phyloP scores from a whole-genome alignment of 1,284 basidiomycete genomes.

The Leccinum laetum region DNA sequence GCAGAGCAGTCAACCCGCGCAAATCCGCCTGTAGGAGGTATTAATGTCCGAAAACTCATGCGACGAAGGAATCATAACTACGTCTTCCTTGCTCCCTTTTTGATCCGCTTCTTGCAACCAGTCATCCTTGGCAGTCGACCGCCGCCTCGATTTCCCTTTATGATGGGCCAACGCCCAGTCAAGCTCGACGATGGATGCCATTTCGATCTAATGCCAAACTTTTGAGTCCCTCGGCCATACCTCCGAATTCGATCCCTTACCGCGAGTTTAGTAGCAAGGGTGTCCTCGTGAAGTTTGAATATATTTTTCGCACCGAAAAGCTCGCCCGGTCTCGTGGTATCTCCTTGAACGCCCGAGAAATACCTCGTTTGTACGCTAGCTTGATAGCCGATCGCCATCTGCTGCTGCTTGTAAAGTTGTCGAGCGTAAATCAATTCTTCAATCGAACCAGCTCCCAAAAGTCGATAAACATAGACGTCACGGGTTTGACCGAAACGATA shows the following conservation, averaged over 20 bases:
- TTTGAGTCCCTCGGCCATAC: background rate
- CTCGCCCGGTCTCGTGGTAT: conserved; percentile 72
- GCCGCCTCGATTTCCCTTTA: conserved; percentile 42
- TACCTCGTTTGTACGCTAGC: conserved; percentile 81
- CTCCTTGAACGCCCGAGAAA: conserved; percentile 81
- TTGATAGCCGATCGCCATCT: conserved; percentile 85
- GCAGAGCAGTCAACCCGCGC: conserved; percentile 60
- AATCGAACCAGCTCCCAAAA: conserved; percentile 84
- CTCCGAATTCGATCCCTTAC: conserved; percentile 38
- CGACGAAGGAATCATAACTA: conserved; percentile 24
- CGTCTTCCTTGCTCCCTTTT: conserved; percentile 54
- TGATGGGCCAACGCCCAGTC: conserved; percentile 79
- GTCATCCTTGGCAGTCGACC: conserved; percentile 38
- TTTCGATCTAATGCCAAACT: conserved; percentile 59
- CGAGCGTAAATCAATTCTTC: conserved; percentile 86
- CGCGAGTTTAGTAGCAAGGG: conserved; percentile 70
- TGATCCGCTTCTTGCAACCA: conserved; percentile 52
- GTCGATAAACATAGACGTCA: conserved; percentile 82
- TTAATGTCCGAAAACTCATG: background rate
- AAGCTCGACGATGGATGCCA: conserved; percentile 65
- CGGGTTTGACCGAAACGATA: conserved; percentile 89
- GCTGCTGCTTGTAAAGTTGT: conserved; percentile 89
- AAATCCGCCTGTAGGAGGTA: conserved; percentile 45
- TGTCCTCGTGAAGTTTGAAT: conserved; percentile 75
- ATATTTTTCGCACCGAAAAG: conserved; percentile 84